Evolutionary conservation across 768 basidiomycete species (phyloP).

Genomic region (Infundibulicybe gibba): DNA sequence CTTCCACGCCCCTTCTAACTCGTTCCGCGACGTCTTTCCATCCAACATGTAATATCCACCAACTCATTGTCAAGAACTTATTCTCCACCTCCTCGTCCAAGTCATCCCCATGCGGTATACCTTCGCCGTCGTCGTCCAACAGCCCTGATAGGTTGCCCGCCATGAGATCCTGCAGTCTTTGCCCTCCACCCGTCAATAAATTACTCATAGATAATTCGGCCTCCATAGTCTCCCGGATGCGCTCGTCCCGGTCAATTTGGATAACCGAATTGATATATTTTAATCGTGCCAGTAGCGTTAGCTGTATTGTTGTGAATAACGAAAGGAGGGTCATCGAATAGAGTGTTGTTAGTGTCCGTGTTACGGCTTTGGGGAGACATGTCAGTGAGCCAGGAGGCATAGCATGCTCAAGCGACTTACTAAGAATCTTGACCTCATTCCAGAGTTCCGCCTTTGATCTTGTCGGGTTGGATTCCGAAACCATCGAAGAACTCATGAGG

Average conservation of each 20-base stretch:
- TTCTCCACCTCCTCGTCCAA: constrained; percentile 68
- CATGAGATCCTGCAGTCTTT: constrained; percentile 18
- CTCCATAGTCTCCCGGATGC: constrained; percentile 38
- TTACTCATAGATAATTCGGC: constrained; percentile 36
- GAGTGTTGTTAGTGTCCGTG: constrained; percentile 79
- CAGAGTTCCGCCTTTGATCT: constrained; percentile 81
- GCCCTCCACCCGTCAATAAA: constrained; percentile 25
- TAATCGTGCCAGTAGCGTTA: constrained; percentile 77
- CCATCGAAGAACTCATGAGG: constrained; percentile 22
- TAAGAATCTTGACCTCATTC: constrained; percentile 89
- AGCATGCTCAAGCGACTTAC: constrained; percentile 35
- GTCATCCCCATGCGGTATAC: constrained; percentile 17
- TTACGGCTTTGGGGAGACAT: constrained; percentile 59
- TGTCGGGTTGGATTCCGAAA: constrained; percentile 27
- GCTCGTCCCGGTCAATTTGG: constrained; percentile 58
- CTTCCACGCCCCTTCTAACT: constrained; percentile 72
- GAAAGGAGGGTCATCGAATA: constrained; percentile 85
- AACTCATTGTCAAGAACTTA: constrained; percentile 81
- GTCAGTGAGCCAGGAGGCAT: background rate
- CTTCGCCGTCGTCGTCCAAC: constrained; percentile 17
- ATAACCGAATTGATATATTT: constrained; percentile 75
- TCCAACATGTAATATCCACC: constrained; percentile 92
- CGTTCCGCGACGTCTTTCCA: constrained; percentile 83
- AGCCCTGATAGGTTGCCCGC: constrained; percentile 15
- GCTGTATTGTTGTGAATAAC: constrained; percentile 83